phyloP scores from a whole-genome alignment of 257 asterid species.

The Prunella vulgaris region DNA sequence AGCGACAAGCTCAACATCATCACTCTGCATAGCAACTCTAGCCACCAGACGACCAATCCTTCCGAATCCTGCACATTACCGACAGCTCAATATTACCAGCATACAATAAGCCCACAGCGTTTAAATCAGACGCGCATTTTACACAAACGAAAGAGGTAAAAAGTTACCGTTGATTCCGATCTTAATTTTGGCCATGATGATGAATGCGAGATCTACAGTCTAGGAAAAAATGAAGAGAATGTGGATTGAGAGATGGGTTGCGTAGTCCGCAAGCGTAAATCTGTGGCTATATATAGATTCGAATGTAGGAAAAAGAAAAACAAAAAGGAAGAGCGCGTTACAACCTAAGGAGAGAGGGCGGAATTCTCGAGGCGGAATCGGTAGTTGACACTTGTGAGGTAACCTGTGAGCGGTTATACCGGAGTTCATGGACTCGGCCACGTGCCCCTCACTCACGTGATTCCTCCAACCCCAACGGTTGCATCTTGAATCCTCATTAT shows the following conservation, averaged over 20 bases:
- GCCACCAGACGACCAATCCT: slow-evolving; percentile 92
- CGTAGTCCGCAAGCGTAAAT: too few relatives aligned
- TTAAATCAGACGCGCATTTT: neutral
- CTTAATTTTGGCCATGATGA: slow-evolving; percentile 62
- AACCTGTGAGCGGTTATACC: slow-evolving; percentile 18
- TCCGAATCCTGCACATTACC: slow-evolving; percentile 57
- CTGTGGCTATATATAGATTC: neutral
- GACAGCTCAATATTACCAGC: neutral
- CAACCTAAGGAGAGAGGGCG: slow-evolving; percentile 17
- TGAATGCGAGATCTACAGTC: slow-evolving; percentile 21
- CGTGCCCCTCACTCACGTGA: slow-evolving; percentile 14
- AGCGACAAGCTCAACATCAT: slow-evolving; percentile 82
- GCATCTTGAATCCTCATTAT: neutral
- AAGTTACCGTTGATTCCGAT: slow-evolving; percentile 75
- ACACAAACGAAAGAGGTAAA: neutral
- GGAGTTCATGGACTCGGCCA: slow-evolving; percentile 13
- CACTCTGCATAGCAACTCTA: slow-evolving; percentile 70
- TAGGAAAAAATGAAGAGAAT: neutral
- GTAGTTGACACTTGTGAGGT: slow-evolving; percentile 9
- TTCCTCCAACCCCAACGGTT: neutral
- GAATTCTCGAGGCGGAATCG: slow-evolving; percentile 24
- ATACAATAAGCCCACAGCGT: neutral
- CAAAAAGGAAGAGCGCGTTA: slow-evolving; percentile 1
- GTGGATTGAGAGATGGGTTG: neutral
- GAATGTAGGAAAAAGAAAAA: neutral